These are phyloP conservation scores for Rhodotorula babjevae DNA, from an alignment of 768 basidiomycete genomes.

Conservation along the genomic window DNA sequence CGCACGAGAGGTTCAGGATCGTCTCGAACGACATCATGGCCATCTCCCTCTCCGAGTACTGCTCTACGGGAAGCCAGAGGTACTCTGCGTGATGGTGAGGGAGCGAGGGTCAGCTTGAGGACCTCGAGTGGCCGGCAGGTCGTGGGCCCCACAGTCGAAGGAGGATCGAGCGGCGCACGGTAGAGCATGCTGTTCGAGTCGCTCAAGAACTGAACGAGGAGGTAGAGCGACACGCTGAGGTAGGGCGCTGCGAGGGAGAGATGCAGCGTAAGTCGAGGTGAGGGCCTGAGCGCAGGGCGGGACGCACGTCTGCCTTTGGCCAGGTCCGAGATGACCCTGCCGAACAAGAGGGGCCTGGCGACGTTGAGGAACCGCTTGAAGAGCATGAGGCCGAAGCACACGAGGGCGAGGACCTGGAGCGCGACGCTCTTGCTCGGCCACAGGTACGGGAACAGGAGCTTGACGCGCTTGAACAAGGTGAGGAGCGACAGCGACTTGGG, in stretches of 20 bases:
- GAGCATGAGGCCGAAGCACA: constrained; percentile 67
- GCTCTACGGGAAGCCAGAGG: constrained; percentile 83
- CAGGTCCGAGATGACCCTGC: constrained; percentile 39
- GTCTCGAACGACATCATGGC: constrained; percentile 79
- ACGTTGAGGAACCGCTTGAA: constrained; percentile 61
- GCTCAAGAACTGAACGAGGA: constrained; percentile 24
- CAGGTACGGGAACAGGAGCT: constrained; percentile 68
- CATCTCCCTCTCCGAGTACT: constrained; percentile 59
- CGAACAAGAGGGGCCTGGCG: constrained; percentile 26
- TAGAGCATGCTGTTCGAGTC: constrained; percentile 37
- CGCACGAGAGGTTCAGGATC: constrained; percentile 63
- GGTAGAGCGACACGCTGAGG: constrained; percentile 24
- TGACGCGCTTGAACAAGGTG: constrained; percentile 61
- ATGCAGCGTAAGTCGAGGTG: not conserved
- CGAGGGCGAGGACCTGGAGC: constrained; percentile 63
- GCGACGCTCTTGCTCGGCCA: constrained; percentile 68
- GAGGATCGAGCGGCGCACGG: constrained; percentile 2
- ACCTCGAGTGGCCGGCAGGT: too few relatives aligned
- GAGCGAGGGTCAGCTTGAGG: not conserved
- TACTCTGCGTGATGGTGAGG: constrained; percentile 48
- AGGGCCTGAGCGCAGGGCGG: not conserved
- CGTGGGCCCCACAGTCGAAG: not conserved
- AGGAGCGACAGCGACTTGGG: constrained; percentile 52
- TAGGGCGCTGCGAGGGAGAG: constrained; percentile 16
- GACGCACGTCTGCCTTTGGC: constrained; percentile 33